Conservation (phyloP, 2,329 filamentous ascomycete species). For the Raffaelea arxii region DNA sequence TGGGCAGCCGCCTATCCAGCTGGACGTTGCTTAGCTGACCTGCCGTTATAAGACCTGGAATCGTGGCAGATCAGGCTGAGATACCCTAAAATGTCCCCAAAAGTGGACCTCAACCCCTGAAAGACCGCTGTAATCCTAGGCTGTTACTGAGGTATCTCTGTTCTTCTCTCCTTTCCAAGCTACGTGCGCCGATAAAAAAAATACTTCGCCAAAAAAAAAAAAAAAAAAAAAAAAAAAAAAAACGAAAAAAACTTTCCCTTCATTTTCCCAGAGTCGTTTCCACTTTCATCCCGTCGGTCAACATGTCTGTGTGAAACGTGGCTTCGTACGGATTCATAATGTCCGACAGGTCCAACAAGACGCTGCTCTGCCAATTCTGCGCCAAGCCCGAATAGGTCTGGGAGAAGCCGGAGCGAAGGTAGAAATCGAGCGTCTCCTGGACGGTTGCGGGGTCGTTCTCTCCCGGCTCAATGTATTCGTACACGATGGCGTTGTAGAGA, state of each 20-base stretch:
- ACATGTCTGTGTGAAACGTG: no score
- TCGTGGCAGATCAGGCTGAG: no score
- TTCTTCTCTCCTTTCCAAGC: not conserved
- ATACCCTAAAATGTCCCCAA: no score
- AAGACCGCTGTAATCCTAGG: no score
- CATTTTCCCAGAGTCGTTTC: no score
- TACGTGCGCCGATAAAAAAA: no score
- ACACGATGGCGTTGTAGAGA: not conserved
- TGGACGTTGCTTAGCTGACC: no score
- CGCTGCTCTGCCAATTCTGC: constrained; percentile 1
- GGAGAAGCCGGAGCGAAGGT: not conserved
- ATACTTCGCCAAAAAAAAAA: not conserved
- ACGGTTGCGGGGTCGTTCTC: not conserved
- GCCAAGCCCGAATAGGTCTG: not conserved
- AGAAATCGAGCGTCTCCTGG: not conserved
- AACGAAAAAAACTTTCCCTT: not conserved
- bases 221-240: not conserved
- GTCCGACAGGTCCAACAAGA: not conserved
- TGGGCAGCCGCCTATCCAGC: no score
- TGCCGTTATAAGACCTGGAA: no score
- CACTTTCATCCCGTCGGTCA: no score
- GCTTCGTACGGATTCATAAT: not conserved
- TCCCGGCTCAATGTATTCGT: not conserved
- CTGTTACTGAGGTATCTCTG: no score
- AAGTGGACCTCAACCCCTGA: no score